These are phyloP conservation scores for Stephanodiscus triporus DNA, from an alignment of 108 stramenopile genomes.

Conservation along the genomic window DNA sequence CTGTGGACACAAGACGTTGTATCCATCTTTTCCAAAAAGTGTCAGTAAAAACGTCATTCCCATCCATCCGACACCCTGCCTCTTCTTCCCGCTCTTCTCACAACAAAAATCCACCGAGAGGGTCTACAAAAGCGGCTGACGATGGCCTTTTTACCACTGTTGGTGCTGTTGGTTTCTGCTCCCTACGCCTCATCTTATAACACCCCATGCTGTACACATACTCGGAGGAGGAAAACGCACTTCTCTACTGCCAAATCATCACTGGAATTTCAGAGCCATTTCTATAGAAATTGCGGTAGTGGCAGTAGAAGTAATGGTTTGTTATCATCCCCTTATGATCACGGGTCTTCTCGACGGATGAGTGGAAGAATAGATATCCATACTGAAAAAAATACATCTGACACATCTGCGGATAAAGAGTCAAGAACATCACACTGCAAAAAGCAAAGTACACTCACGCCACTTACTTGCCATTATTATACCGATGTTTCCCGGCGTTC, in stretches of 20 bases:
- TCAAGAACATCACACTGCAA: not conserved
- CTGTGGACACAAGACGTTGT: too few species aligned
- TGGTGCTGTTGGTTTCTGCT: conserved; percentile 7
- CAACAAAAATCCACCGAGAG: too few species aligned
- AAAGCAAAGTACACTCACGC: not conserved
- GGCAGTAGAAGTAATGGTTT: not conserved
- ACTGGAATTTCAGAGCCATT: conserved; percentile 4
- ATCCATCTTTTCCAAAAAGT: too few species aligned
- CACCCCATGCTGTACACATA: not conserved
- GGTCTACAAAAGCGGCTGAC: not conserved
- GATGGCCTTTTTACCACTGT: conserved; percentile 1
- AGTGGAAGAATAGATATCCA: not conserved
- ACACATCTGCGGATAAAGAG: not conserved
- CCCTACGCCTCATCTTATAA: not conserved
- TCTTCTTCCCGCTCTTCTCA: too few species aligned
- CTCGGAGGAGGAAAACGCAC: conserved; percentile 1
- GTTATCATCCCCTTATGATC: not conserved
- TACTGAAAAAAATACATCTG: not conserved
- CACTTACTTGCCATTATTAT: not conserved
- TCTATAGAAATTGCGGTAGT: not conserved
- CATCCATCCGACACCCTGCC: too few species aligned
- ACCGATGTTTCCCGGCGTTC: conserved; percentile 9
- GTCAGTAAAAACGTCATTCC: too few species aligned
- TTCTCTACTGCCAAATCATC: not conserved
- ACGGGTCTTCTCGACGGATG: not conserved